phyloP scores from a whole-genome alignment of 2,329 filamentous ascomycete genomes.

The Colletotrichum tofieldiae region DNA sequence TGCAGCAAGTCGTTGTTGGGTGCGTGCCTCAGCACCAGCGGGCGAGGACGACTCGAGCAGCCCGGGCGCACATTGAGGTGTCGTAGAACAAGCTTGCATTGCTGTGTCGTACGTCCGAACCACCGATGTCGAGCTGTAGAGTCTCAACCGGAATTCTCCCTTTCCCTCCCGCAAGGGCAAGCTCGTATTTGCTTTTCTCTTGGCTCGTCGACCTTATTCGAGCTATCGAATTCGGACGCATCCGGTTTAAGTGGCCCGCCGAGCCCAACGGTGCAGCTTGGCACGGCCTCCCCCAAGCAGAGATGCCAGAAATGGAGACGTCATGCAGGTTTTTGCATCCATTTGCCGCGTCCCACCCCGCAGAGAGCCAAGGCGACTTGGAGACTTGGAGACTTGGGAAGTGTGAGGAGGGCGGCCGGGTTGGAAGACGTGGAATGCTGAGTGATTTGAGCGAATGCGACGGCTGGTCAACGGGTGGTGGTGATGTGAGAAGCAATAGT shows the following conservation, averaged over 20 bases:
- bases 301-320: conserved; percentile 25
- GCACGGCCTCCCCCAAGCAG: conserved; percentile 9
- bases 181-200: conserved; percentile 16
- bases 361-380: conserved; percentile 18
- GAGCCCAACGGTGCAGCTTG: conserved; percentile 33
- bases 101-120: background rate
- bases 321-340: conserved; percentile 19
- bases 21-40: background rate
- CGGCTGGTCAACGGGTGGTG: background rate
- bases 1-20: background rate
- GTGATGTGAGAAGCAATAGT: conserved; percentile 1
- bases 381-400: background rate
- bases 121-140: background rate
- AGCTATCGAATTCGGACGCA: conserved; percentile 7
- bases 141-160: background rate
- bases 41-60: background rate
- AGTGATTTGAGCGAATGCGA: background rate
- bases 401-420: background rate
- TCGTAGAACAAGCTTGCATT: background rate
- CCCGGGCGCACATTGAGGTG: background rate
- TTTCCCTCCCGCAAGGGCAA: background rate
- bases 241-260: conserved; percentile 3
- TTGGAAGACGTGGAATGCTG: conserved; percentile 7
- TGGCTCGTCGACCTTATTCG: conserved; percentile 5
- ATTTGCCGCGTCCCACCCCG: background rate